These are phyloP conservation scores for Plasmodium billcollinsi DNA, from an alignment of 169 alveolate species.

Conservation along the genomic window DNA sequence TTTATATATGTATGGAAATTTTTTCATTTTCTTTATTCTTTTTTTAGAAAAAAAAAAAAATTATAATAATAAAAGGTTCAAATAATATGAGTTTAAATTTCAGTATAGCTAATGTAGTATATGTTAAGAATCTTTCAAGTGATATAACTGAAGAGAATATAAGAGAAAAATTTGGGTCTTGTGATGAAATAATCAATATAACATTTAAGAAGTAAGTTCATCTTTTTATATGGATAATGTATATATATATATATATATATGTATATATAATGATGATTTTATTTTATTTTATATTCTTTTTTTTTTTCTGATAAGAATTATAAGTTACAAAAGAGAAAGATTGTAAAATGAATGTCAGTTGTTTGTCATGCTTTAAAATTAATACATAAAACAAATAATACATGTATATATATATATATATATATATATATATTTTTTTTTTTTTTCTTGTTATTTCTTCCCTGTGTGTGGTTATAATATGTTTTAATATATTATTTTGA, in stretches of 20 bases:
- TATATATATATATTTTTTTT: neutral
- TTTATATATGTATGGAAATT: neutral
- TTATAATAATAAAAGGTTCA: slow-evolving; percentile 11
- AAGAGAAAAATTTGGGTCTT: slow-evolving; percentile 58
- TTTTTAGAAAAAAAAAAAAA: slow-evolving; percentile 5
- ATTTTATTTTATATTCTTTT: neutral
- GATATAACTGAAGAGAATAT: slow-evolving; percentile 77
- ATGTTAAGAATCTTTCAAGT: slow-evolving; percentile 79
- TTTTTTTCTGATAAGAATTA: neutral
- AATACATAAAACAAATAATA: neutral
- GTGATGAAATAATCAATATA: slow-evolving; percentile 76
- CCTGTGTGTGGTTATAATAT: neutral
- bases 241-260: slow-evolving; percentile 6
- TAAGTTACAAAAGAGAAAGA: too few relatives aligned
- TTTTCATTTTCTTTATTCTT: neutral
- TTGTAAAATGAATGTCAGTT: neutral
- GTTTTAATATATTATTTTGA: neutral
- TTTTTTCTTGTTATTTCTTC: neutral
- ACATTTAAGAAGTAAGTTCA: slow-evolving; percentile 74
- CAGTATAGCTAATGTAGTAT: slow-evolving; percentile 79
- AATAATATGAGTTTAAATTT: slow-evolving; percentile 77
- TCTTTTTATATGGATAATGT: neutral
- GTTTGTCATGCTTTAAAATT: neutral
- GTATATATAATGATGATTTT: neutral
- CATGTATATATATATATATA: neutral